Percentiles rank a stretch among this genome's conserved stretches.
Conservation (phyloP, 2,329 filamentous ascomycete genomes). For the Colletotrichum theobromicola region DNA sequence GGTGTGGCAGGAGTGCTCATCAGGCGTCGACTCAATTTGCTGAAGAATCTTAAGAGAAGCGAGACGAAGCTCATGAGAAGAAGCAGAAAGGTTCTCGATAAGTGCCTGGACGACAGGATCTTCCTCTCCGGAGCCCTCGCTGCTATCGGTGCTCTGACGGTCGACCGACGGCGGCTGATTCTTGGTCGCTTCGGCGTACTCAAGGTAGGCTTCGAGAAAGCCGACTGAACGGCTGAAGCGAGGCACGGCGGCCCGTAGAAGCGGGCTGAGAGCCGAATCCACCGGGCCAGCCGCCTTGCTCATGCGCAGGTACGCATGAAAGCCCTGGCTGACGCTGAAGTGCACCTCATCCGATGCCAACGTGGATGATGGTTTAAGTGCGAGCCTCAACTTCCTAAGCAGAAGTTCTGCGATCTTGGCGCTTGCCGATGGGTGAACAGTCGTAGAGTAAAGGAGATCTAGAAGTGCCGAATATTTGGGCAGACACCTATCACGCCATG, state of each 20-base stretch:
- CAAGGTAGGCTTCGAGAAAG: conserved; percentile 69
- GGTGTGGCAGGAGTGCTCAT: conserved; percentile 56
- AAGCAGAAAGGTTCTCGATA: conserved; percentile 74
- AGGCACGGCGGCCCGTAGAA: conserved; percentile 69
- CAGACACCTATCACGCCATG: conserved; percentile 67
- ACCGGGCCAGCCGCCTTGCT: conserved; percentile 61
- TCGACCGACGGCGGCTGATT: conserved; percentile 4
- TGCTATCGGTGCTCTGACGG: conserved; percentile 39
- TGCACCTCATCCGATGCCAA: conserved; percentile 67
- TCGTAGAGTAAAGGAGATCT: conserved; percentile 64
- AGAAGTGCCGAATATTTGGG: conserved; percentile 73
- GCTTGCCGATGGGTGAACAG: conserved; percentile 69
- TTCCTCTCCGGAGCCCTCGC: conserved; percentile 48
- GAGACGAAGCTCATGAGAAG: conserved; percentile 76
- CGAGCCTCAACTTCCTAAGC: conserved; percentile 69
- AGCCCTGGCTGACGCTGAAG: conserved; percentile 78
- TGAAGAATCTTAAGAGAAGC: conserved; percentile 76
- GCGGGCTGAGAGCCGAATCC: conserved; percentile 66
- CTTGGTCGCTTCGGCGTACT: conserved; percentile 53
- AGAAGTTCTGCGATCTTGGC: conserved; percentile 70
- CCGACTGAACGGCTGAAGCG: conserved; percentile 68
- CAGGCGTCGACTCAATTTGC: conserved; percentile 57
- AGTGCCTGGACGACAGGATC: conserved; percentile 69
- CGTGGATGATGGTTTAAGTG: conserved; percentile 64
- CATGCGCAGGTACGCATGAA: conserved; percentile 74